Evolutionary conservation across 2,329 filamentous ascomycete genomes (phyloP).

Genomic region (Xylariaceae sp.): DNA sequence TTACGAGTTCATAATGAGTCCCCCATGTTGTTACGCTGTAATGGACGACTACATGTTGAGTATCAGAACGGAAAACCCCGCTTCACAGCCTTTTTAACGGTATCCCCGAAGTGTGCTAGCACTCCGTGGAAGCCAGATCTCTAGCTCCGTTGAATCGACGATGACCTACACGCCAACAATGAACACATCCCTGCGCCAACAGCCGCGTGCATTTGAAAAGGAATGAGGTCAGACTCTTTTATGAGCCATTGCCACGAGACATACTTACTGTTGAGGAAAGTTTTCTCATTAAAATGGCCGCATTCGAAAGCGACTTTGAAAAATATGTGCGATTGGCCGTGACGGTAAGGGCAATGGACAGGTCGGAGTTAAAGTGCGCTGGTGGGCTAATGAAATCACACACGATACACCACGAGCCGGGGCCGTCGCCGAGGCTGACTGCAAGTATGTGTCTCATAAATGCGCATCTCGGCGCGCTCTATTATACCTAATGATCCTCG

Average conservation of each 20-base stretch:
- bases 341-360: not conserved
- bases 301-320: conserved; percentile 4
- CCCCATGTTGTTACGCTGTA: not conserved
- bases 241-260: conserved; percentile 1
- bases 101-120: not conserved
- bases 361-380: not conserved
- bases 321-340: not conserved
- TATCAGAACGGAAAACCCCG: not conserved
- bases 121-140: not conserved
- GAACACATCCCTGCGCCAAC: not conserved
- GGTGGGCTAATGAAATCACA: not conserved
- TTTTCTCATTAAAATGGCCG: not conserved
- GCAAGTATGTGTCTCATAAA: not conserved
- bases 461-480: not conserved
- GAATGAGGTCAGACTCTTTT: not conserved
- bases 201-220: not conserved
- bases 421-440: not conserved
- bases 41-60: not conserved
- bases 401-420: not conserved
- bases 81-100: not conserved
- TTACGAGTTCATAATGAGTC: conserved; percentile 10
- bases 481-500: not conserved
- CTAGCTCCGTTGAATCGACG: not conserved
- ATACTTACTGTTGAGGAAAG: conserved; percentile 1
- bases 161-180: not conserved